Evolutionary conservation across 2,329 filamentous ascomycete species (phyloP).

Genomic region (Alternaria postmessia): DNA sequence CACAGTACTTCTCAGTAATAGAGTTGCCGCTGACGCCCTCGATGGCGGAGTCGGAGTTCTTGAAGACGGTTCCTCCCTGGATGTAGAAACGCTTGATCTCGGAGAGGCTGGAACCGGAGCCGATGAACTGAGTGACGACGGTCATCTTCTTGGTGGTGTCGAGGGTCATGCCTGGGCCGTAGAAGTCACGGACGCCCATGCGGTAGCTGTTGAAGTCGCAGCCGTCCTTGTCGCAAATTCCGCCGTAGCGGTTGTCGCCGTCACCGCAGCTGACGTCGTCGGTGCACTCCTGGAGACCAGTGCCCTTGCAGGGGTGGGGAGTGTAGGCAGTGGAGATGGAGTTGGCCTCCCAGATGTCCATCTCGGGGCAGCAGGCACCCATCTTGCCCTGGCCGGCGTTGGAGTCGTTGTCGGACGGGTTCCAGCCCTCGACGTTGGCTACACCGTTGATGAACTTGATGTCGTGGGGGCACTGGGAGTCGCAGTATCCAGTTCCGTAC

Average conservation of each 20-base stretch:
- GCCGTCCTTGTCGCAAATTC: slow-evolving; percentile 72
- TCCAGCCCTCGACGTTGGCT: slow-evolving; percentile 65
- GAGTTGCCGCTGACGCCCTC: slow-evolving; percentile 59
- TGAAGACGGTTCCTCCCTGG: slow-evolving; percentile 59
- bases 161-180: slow-evolving; percentile 62
- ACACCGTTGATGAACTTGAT: slow-evolving; percentile 63
- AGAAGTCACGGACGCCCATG: slow-evolving; percentile 70
- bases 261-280: slow-evolving; percentile 54
- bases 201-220: slow-evolving; percentile 71
- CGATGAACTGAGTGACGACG: slow-evolving; percentile 62
- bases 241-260: slow-evolving; percentile 63
- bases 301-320: slow-evolving; percentile 68
- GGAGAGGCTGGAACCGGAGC: slow-evolving; percentile 52
- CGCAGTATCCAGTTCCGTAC: slow-evolving; percentile 64
- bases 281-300: slow-evolving; percentile 61
- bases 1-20: slow-evolving; percentile 67
- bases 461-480: slow-evolving; percentile 54
- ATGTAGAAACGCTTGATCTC: slow-evolving; percentile 61
- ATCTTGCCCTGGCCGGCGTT: slow-evolving; percentile 63
- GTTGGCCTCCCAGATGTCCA: slow-evolving; percentile 78
- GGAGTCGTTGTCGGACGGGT: slow-evolving; percentile 60
- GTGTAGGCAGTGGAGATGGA: slow-evolving; percentile 70
- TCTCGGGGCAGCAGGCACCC: slow-evolving; percentile 72
- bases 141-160: slow-evolving; percentile 56
- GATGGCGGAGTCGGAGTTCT: slow-evolving; percentile 55